These are phyloP conservation scores for Selenicereus undatus DNA, from an alignment of 148 eudicot genomes.

Conservation along the genomic window DNA sequence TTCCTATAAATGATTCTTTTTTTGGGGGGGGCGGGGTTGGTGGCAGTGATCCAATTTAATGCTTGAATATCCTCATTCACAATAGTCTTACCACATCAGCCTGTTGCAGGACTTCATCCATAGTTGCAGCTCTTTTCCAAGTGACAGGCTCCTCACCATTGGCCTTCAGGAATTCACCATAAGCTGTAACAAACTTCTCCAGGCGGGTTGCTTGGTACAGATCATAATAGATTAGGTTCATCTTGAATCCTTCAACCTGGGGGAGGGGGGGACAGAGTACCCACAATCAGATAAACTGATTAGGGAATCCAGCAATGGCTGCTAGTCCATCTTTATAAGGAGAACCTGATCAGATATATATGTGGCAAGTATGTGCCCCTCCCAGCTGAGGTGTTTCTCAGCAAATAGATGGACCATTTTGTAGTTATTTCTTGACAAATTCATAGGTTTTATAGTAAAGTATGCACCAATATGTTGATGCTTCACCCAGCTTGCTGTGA, in stretches of 20 bases:
- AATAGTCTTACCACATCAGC: constrained; percentile 70
- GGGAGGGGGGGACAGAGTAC: too few relatives aligned
- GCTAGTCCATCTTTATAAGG: neutral
- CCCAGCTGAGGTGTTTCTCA: too few relatives aligned
- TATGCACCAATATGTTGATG: neutral
- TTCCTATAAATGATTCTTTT: neutral
- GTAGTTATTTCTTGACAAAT: too few relatives aligned
- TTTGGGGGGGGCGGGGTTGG: neutral
- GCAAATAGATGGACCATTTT: too few relatives aligned
- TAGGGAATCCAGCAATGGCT: neutral
- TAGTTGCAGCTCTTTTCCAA: too few relatives aligned
- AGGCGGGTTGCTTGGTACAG: constrained; percentile 93
- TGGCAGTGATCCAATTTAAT: neutral
- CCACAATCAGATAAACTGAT: neutral
- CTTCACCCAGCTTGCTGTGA: neutral
- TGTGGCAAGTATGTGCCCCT: neutral
- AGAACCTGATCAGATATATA: too few relatives aligned
- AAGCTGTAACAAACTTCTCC: constrained; percentile 98
- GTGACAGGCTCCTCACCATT: constrained; percentile 93
- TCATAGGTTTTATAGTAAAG: too few relatives aligned
- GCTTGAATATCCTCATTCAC: neutral
- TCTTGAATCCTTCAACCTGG: constrained; percentile 98
- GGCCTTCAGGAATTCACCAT: constrained; percentile 86
- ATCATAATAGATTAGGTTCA: constrained; percentile 94
- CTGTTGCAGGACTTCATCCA: constrained; percentile 80